Base-by-base conservation (phyloP, 306 rosid species). In the Castanea sativa region DNA sequence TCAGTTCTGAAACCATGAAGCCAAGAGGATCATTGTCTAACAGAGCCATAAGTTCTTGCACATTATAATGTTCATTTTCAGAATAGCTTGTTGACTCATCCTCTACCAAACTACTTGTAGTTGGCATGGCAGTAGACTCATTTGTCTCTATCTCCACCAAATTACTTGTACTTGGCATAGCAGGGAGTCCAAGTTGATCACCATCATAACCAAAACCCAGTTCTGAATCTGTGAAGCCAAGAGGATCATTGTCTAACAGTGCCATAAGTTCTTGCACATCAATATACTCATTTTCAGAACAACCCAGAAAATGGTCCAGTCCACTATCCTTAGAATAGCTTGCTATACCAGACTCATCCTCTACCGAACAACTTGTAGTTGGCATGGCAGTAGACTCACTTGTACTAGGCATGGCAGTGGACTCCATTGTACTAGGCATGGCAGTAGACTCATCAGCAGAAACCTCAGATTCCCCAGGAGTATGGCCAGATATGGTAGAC, bases 401-500 rank as follows among this genome's bases (percentile, higher is more conserved):
- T 33, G 38, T 33, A 33, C 38, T 33, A 33, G 38, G 38, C 38
- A 33, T 33, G 38, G 11, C 0, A 7, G 45, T 6, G 43, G 2
- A 38, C 43, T 38, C 43, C 2, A 38, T 38, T 38, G 43, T 38
- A 38, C 45, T 7, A 38, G 45, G 45, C 11, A 9, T 7, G 45
- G 45, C 45, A 38, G 45, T 38, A 38, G 45, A 38, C 83, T 87
- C 90, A 5, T 71, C 79, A 0, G 80, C 92, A 53, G 86, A 88
- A 19, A 89, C 90, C 84, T 91, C 97, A 1, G 98, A 94, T 10
- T 82, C 82, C 14, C 32, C 81, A 0, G 97, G 83, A 51, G 90
- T 84, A 78, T 70, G 43, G 68, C 89, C 82, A 7, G 89, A 84
- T 2, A 78, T 75, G 6, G 87, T 79, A 4, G 84, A 63, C 1